Base-by-base conservation (phyloP, 2,329 filamentous ascomycete species). In the Alternaria hordeiaustralica region DNA sequence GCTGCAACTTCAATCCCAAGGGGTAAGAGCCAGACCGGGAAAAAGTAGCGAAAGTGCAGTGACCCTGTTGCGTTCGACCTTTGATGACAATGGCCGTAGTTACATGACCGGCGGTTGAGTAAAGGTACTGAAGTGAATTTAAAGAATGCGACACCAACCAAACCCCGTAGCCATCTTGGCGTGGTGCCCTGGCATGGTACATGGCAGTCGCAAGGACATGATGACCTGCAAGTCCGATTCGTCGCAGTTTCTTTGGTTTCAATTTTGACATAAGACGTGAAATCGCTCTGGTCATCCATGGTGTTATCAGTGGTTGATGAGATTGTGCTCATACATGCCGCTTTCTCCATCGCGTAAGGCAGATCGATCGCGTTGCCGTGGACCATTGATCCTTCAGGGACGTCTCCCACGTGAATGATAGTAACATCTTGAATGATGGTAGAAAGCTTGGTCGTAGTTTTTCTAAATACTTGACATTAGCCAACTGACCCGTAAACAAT, bases 301-400 rank as follows among this genome's bases (percentile, higher is more conserved):
- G 36, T 10, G 4, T 18, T 6, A 11, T 41, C 5, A 0, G 4
- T 41, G 1, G 1, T 41, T 18, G 36, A 41, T 18, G n/a, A 5
- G n/a, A 2, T 6, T 18, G 36, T 18, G 36, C n/a, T 41, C 36
- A 18, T 3, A 8, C 36, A 41, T 6, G 36, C 15, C 8, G 36
- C 36, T 10, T 41, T 41, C n/a, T 41, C 36, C 36, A 41, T 41
- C 2, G 15, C n/a, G 10, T 11, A 3, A 18, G 4, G n/a, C 9
- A 41, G 8, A 18, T 41, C 9, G n/a, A 18, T 2, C n/a, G n/a
- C 3, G 3, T 41, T 18, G 4, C 3, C 36, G 0, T 18, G 2
- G 6, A 3, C 3, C 9, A 18, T 18, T 0, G n/a, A 5, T 18
- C 18, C 4, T 41, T 4, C 3, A 6, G 5, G 6, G 1, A 18